These are phyloP conservation scores for Jaenimonas drosophilae DNA, from an alignment of 208 protist species.

Conservation along the genomic window DNA sequence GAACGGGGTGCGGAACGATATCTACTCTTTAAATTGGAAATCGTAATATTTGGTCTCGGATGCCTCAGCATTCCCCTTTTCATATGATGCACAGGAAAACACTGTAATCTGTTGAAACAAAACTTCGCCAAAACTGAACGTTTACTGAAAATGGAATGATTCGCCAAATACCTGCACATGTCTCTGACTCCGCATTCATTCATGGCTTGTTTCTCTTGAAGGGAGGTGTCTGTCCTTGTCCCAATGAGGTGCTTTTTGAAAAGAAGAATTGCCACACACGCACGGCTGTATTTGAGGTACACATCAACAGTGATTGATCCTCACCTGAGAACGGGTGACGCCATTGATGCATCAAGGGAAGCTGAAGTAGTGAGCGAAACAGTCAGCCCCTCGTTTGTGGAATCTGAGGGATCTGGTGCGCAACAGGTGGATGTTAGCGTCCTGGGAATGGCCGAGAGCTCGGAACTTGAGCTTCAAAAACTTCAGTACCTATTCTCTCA, in stretches of 20 bases:
- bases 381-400: background rate
- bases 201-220: too few relatives aligned
- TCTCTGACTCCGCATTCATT: too few relatives aligned
- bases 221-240: too few relatives aligned
- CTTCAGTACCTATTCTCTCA: conserved; percentile 74
- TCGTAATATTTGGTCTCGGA: too few relatives aligned
- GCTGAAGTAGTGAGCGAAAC: conserved; percentile 51
- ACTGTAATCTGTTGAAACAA: background rate
- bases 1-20: conserved; percentile 54
- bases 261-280: conserved; percentile 2
- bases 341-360: conserved; percentile 2
- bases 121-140: too few relatives aligned
- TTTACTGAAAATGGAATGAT: too few relatives aligned
- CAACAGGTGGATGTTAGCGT: conserved; percentile 26
- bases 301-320: too few relatives aligned
- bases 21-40: conserved; percentile 65
- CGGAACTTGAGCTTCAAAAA: conserved; percentile 47
- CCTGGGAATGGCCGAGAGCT: conserved; percentile 29
- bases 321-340: background rate
- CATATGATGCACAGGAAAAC: conserved; percentile 4
- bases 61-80: conserved; percentile 7
- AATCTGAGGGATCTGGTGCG: conserved; percentile 13
- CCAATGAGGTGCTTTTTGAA: conserved; percentile 1
- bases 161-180: too few relatives aligned
- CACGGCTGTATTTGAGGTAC: too few relatives aligned